Percentiles rank a stretch among this genome's conserved stretches.
Conservation (phyloP, 129 eudicot genomes). For the Flaveria robusta region DNA sequence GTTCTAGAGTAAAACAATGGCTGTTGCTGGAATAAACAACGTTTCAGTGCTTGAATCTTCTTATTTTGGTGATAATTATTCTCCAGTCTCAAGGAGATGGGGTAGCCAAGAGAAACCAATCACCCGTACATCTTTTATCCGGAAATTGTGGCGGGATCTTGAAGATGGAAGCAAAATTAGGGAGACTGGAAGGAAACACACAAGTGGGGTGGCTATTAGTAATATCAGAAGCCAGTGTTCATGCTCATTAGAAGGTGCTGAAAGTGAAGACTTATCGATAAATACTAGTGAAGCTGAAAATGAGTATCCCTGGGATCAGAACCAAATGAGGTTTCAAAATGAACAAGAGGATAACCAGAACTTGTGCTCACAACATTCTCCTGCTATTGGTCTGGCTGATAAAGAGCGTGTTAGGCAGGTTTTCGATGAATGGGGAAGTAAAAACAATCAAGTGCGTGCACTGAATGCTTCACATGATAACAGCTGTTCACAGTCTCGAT, state of each 20-base stretch:
- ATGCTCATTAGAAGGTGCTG: constrained; percentile 32
- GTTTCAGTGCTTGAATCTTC: constrained; percentile 53
- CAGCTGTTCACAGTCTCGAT: constrained; percentile 44
- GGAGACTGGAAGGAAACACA: constrained; percentile 38
- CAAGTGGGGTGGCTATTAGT: constrained; percentile 16
- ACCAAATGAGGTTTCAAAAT: constrained; percentile 30
- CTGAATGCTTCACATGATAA: constrained; percentile 31
- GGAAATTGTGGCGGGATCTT: constrained; percentile 84
- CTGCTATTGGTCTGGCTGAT: constrained; percentile 57
- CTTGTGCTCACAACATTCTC: constrained; percentile 48
- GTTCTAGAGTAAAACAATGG: constrained; percentile 49
- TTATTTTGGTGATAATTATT: constrained; percentile 45
- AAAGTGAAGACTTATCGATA: constrained; percentile 35
- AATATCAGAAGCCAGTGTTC: constrained; percentile 26
- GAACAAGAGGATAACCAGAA: constrained; percentile 50
- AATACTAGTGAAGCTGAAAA: constrained; percentile 46
- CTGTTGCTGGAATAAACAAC: constrained; percentile 64
- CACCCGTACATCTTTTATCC: constrained; percentile 61
- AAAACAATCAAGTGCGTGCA: constrained; percentile 33
- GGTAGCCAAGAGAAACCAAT: constrained; percentile 50
- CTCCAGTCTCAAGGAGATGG: constrained; percentile 46
- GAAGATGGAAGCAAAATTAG: constrained; percentile 58
- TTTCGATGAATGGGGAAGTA: constrained; percentile 78
- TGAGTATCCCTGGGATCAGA: constrained; percentile 35
- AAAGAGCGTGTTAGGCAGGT: constrained; percentile 75